Base-by-base conservation (phyloP, 306 rosid genomes). In the Dalbergia cultrata region DNA sequence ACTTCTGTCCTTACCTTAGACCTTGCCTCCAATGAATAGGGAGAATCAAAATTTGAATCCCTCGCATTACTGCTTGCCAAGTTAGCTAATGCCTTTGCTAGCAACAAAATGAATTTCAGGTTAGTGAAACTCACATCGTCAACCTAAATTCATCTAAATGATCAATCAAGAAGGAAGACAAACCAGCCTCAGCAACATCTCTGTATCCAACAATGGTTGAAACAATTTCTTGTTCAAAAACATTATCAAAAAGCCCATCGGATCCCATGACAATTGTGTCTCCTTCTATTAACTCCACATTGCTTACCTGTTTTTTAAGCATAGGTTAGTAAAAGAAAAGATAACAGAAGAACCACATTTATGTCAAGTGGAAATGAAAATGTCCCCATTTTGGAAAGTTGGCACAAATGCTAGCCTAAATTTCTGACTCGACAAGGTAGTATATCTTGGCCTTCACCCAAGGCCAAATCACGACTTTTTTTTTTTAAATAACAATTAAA, bases 41-140 rank as follows among this genome's bases (percentile, higher is more conserved):
- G 98, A 14, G 98, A 93, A 39, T 95, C 98, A 63, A 95, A 95
- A 60, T 86, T 88, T 60, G 89, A 84, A 85, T 95, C 94, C 83
- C 13, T 52, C 9, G 97, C 90, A 88, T 93, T 98, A 84, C 64
- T 81, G 82, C 90, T 92, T 72, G 98, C 98, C 82, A 90, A 83
- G 85, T 90, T 86, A 90, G 97, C 97, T 87, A 92, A 86, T 84
- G 92, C 90, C 91, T 92, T 90, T 88, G 99, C 98, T 93, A 91
- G 90, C 87, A 88, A 80, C 74, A 75, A 82, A 83, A 80, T 88
- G 60, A 73, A 77, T 33, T 82, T 66, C 71, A 73, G 58, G 72
- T 82, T 69, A 61, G 83, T 39, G 54, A 79, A 72, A 76, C 64
- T 72, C 34, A 35, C 7, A 31, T 14, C 26, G 21, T 26, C 35